Base-by-base conservation (phyloP, 371 early-diverging fungal species). In the Mucor mucedo region DNA sequence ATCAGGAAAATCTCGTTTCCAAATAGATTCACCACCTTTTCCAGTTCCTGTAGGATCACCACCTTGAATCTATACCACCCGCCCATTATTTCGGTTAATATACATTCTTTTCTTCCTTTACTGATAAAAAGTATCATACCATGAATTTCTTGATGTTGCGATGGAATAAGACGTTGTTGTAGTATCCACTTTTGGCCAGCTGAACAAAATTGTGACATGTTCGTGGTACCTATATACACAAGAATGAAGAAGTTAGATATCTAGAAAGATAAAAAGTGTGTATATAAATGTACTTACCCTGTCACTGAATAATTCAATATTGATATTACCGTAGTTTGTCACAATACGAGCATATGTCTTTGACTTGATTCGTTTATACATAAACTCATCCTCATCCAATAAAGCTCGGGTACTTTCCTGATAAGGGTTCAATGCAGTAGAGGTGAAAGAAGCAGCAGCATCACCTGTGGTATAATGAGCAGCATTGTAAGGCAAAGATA, bases 41-140 rank as follows among this genome's bases (percentile, higher is more conserved):
- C 97, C 97, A 3, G 91, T 91, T 2, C 98, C 96, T 7, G 94
- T 91, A 52, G 96, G 92, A 76, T 97, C 98, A 29, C 97, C 98
- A 28, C 96, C 96, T 84, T 97, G 97, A 21, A 96, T 82, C 86
- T 86, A 71, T 6, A 21, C 21, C 21, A 21, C 21, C 21, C 21
- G 21, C 21, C 21, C 21, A 21, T 21, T 21, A 21, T 21, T 21
- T 21, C 21, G 21, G 21, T 21, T 21, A 21, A 21, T 21, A 21
- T 21, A 21, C 21, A 21, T 21, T 21, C 21, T 21, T 21, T 21
- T 21, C 21, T 21, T 21, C 21, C 21, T 21, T 21, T 44, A 42
- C 14, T 10, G n/a, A 29, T 40, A 14, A 13, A 13, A 32, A 42
- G n/a, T 27, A 5, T 44, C 55, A 69, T 78, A 87, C 85, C 95